Evolutionary conservation across 148 eudicot species (phyloP), one percentile per base, ranked within the genome.

Genomic region (Vaccinium corymbosum): DNA sequence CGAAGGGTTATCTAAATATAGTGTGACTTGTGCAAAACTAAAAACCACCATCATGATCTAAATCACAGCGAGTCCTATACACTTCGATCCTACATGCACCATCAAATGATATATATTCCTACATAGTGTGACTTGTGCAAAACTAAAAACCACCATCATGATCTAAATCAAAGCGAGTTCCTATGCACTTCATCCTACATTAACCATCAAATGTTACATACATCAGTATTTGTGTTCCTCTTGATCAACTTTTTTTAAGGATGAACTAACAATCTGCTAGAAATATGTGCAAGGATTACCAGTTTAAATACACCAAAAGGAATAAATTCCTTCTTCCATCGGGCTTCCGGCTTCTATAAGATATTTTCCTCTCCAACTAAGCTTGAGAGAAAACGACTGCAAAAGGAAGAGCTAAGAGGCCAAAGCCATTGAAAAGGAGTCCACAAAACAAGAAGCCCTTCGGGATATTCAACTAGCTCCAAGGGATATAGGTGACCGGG

Each of bases 81-180:
- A 66, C 16, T 22, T n/a, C 3, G 38, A 66, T 66, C 72, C 29
- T 22, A 22, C 35, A 66, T 66, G 72, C 72, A 64, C 71, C 32
- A 66, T 25, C 32, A 27, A 17, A 17, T 6, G 17, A 2, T 74
- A 46, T 2, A 76, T 49, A 74, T 76, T 49, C 11, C 20, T 51
- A 79, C 72, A 66, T 66, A 7, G 48, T 79, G 64, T 29, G n/a
- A 27, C 62, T 52, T n/a, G 10, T 51, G 62, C 80, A 77, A 77
- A 50, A 52, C 61, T 78, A 25, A 52, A 9, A 52, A 27, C 27
- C 46, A 52, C 61, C 80, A 52, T 27, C 59, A 78, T 52, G 46
- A 52, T 52, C 42, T 78, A 15, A 52, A 27, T 53, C 62, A 7
- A 19, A 55, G 32, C 1, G 9, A 52, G 29, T 29, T 66, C 32